Conservation (phyloP, 495 filamentous ascomycete genomes). For the Cercophora newfieldiana region DNA sequence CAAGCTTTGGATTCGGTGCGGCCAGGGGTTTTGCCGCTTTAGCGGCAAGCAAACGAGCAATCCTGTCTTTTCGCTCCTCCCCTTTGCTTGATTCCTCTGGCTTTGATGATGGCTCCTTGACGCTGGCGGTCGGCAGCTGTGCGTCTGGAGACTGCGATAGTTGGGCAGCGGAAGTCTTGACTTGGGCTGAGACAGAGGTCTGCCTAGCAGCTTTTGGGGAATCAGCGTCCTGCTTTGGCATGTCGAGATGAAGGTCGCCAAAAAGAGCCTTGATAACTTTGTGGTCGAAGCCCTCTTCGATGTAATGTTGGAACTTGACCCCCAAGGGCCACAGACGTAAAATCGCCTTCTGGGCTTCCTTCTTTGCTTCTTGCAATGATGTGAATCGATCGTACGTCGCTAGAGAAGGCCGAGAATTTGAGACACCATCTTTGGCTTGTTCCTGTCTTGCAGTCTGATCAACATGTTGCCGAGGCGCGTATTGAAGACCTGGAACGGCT, state of each 20-base stretch:
- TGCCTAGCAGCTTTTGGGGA: not conserved
- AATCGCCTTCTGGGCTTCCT: constrained; percentile 69
- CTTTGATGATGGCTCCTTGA: constrained; percentile 18
- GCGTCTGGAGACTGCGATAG: not conserved
- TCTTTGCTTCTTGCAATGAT: constrained; percentile 54
- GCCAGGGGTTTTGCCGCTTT: constrained; percentile 40
- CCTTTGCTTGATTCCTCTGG: constrained; percentile 41
- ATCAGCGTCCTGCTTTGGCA: constrained; percentile 32
- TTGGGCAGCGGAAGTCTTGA: not conserved
- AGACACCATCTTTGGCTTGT: not conserved
- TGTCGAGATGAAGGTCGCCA: constrained; percentile 60
- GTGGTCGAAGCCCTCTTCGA: constrained; percentile 71
- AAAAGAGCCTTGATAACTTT: constrained; percentile 63
- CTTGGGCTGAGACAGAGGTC: not conserved
- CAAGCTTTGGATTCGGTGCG: constrained; percentile 11
- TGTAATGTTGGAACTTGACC: constrained; percentile 65
- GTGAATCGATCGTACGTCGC: constrained; percentile 11
- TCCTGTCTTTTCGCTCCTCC: constrained; percentile 74
- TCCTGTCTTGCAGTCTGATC: not conserved
- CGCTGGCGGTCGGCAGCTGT: constrained; percentile 10
- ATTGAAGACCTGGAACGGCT: constrained; percentile 10
- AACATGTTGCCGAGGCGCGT: not conserved
- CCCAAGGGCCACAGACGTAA: constrained; percentile 62
- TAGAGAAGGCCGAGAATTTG: not conserved
- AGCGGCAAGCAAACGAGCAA: constrained; percentile 69